Base-by-base conservation (phyloP, 495 filamentous ascomycete genomes). In the Penicillium robsamsonii region DNA sequence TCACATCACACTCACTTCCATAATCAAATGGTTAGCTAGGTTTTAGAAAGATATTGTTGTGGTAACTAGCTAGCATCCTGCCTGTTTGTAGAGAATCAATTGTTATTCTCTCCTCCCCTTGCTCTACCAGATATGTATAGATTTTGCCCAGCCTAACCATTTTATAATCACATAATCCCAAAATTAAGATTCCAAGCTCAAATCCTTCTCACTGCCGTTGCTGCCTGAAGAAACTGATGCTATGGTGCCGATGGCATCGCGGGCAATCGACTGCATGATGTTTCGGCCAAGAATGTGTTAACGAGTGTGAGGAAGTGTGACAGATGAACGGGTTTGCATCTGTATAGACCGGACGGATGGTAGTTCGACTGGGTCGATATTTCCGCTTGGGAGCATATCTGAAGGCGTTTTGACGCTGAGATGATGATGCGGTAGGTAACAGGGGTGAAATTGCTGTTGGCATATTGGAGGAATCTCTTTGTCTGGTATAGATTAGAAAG, bases 261-360 rank as follows among this genome's bases (percentile, higher is more conserved):
- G 25, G 17, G 30, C 50, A 52, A 27, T 52, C 38, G 17, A 43
- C 50, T 1, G 50, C 9, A 40, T 33, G 50, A 42, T 52, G 50
- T 18, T 42, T 20, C 1, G 50, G 50, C 37, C 24, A 30, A 4
- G 50, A 43, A 43, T 52, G 50, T n/a, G 50, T 52, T 17, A 52
- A 52, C 5, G 50, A 52, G n/a, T 52, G 50, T 12, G 37, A 51
- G 7, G 50, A 42, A 18, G 38, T 13, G 8, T 51, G 48, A 7
- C 8, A 42, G 2, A 52, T 52, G 2, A 42, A 52, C 24, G 50
- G 50, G 30, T 52, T 52, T 22, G n/a, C 24, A 24, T 52, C 24
- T 17, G 38, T 52, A 22, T 52, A 52, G 25, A 42, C 37, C 9
- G 50, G 50, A n/a, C 49, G 49, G 3, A 31, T 9, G 5, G 24